These are phyloP conservation scores for Phytomonas francai DNA, from an alignment of 208 protist species.

Conservation along the genomic window DNA sequence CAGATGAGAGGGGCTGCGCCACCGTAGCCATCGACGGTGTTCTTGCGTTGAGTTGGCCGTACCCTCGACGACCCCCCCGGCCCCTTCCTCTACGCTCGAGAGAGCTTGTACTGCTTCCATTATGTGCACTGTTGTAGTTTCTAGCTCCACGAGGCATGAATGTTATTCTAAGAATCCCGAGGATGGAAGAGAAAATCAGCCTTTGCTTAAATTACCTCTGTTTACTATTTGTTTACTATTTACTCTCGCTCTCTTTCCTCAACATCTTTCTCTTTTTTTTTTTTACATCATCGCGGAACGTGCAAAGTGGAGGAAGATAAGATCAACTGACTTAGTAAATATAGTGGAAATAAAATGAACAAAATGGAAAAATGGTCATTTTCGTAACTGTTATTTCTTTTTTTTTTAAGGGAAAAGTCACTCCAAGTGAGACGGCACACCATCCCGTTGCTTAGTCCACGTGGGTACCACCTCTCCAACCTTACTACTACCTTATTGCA, in stretches of 20 bases:
- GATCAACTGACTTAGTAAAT: background rate
- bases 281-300: background rate
- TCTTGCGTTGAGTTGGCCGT: background rate
- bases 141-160: background rate
- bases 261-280: no score
- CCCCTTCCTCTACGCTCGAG: background rate
- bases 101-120: background rate
- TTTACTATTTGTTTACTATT: background rate
- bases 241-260: background rate
- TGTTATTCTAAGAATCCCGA: background rate
- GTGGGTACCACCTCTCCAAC: background rate
- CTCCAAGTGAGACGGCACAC: background rate
- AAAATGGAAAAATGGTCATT: background rate
- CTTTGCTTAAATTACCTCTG: background rate
- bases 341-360: background rate
- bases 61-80: background rate
- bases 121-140: background rate
- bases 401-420: background rate
- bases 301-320: background rate
- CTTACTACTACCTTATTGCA: background rate
- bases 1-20: background rate
- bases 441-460: background rate
- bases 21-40: background rate
- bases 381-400: background rate
- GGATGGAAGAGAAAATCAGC: background rate